These are phyloP conservation scores for Dipodascopsis tothii DNA, from an alignment of 805 yeast species.

Conservation along the genomic window DNA sequence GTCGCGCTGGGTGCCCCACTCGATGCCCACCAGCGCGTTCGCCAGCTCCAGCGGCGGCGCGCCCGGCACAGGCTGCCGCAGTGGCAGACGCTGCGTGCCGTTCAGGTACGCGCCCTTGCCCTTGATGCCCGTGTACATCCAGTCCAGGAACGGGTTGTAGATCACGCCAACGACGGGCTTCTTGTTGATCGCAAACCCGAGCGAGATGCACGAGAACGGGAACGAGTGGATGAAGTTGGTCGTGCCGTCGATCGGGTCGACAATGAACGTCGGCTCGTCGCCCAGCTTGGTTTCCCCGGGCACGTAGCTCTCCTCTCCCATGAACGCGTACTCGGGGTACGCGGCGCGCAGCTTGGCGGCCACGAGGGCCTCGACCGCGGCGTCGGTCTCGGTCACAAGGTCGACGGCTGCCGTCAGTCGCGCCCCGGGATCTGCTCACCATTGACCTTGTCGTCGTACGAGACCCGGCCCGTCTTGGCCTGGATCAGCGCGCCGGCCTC, in stretches of 20 bases:
- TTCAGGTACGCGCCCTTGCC: slow-evolving; percentile 52
- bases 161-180: slow-evolving; percentile 56
- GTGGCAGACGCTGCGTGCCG: slow-evolving; percentile 35
- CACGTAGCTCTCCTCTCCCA: slow-evolving; percentile 55
- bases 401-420: slow-evolving; percentile 40
- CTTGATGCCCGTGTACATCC: slow-evolving; percentile 46
- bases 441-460: slow-evolving; percentile 50
- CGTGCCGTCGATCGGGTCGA: slow-evolving; percentile 62
- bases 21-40: slow-evolving; percentile 49
- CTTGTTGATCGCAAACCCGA: slow-evolving; percentile 46
- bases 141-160: slow-evolving; percentile 52
- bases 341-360: slow-evolving; percentile 28
- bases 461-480: slow-evolving; percentile 41
- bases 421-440: slow-evolving; percentile 11
- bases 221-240: slow-evolving; percentile 57
- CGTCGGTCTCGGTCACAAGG: slow-evolving; percentile 55
- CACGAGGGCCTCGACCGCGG: slow-evolving; percentile 45
- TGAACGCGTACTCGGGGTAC: slow-evolving; percentile 46
- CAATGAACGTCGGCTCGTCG: slow-evolving; percentile 53
- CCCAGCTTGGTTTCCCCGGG: slow-evolving; percentile 43
- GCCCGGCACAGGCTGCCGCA: slow-evolving; percentile 26
- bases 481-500: slow-evolving; percentile 45
- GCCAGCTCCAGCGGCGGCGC: slow-evolving; percentile 39
- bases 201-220: slow-evolving; percentile 55
- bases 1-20: slow-evolving; percentile 54